Conservation (phyloP, 805 yeast genomes). For the Clavispora fructus region DNA sequence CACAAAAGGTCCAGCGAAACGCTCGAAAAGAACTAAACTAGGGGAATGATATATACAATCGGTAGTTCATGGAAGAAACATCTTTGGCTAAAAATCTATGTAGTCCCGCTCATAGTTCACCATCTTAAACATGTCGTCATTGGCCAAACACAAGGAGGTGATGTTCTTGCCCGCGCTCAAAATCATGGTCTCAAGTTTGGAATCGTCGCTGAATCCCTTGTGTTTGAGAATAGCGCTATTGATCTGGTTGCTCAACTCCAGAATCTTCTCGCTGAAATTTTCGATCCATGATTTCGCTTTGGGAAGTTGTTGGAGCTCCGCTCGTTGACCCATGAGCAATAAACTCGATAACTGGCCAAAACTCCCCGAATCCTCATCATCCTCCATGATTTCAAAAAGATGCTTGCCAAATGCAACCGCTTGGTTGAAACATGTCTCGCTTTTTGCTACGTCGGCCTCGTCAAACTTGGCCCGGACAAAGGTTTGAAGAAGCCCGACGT, state of each 20-base stretch:
- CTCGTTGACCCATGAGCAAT: slow-evolving; percentile 4
- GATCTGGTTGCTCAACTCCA: slow-evolving; percentile 18
- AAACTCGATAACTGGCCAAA: slow-evolving; percentile 9
- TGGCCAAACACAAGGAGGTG: slow-evolving; percentile 21
- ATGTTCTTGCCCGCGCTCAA: slow-evolving; percentile 28
- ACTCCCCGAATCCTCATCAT: neutral
- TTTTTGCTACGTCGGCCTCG: slow-evolving; percentile 15
- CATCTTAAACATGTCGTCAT: slow-evolving; percentile 32
- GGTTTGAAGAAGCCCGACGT: slow-evolving; percentile 18
- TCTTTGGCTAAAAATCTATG: slow-evolving; percentile 16
- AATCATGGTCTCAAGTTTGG: slow-evolving; percentile 30
- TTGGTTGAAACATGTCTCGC: slow-evolving; percentile 9
- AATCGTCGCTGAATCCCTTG: slow-evolving; percentile 23
- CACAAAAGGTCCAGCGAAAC: neutral
- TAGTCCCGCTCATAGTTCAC: slow-evolving; percentile 35
- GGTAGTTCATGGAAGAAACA: too few species aligned
- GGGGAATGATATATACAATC: neutral
- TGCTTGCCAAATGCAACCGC: slow-evolving; percentile 16
- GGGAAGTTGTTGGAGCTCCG: slow-evolving; percentile 5
- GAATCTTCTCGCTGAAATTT: slow-evolving; percentile 19
- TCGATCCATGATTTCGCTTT: slow-evolving; percentile 11
- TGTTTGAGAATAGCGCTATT: slow-evolving; percentile 16
- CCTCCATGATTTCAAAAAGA: neutral
- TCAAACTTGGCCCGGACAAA: slow-evolving; percentile 17
- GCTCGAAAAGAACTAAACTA: neutral